Evolutionary conservation across 2,329 filamentous ascomycete genomes (phyloP), one percentile per base, ranked within the genome.

Genomic region (Colletotrichum zoysiae): DNA sequence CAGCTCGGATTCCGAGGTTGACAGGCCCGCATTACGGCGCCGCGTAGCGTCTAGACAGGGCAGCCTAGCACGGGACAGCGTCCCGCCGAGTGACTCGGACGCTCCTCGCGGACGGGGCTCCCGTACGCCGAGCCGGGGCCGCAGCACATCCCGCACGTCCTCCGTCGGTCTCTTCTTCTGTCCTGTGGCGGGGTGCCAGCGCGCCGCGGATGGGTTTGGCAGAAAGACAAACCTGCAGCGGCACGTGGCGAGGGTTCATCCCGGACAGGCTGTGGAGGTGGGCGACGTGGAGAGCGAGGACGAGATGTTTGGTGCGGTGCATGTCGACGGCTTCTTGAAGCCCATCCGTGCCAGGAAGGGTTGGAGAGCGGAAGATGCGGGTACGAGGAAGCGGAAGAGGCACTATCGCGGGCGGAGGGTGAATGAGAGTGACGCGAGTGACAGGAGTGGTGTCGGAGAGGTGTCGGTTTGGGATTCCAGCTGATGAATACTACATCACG

Each of bases 241-340:
- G 14, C 83, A 85, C 64, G 74, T 85, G 73, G 75, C 78, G 44
- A 76, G 79, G 8, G 76, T 85, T 23, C 83, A 85, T 71, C 78
- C 79, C n/a, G 79, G 78, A 5, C 63, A 82, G 79, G 8, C 78
- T 74, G 75, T 82, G 78, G 59, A 82, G 78, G 64, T 82, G 79
- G 73, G 79, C 80, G 26, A 82, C 77, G 56, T 78, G 42, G 81
- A 82, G 26, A 82, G 85, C 70, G 86, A 84, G 76, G 87, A 86
- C 68, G 88, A 90, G 76, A 86, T 89, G 76, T 75, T 85, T 11
- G 91, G 90, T 0, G 91, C 85, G 0, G 89, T 93, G 26, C 91
- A 93, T 75, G 86, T 89, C 1, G 91, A 94, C 78, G 89, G 91
- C 0, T 94, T 92, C 76, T 75, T 94, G 75, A 83, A 84, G 76